phyloP scores from a whole-genome alignment of 2,329 filamentous ascomycete species.

The Coniochaeta sp. region DNA sequence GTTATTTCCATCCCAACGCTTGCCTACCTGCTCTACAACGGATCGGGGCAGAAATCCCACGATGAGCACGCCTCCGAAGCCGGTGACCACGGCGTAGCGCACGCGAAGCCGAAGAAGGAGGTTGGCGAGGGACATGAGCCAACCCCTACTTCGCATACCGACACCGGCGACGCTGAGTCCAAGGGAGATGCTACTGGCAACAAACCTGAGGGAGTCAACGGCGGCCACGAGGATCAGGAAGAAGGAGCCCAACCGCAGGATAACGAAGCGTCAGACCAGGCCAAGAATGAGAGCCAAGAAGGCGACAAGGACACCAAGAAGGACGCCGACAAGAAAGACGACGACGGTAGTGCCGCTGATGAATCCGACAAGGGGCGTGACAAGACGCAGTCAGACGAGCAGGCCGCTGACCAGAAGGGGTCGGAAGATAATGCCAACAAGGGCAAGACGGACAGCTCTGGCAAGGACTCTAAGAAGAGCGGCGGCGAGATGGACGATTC shows the following conservation, averaged over 20 bases:
- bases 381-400: not conserved
- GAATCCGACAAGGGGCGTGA: no score
- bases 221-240: not conserved
- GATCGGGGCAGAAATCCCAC: not conserved
- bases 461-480: not conserved
- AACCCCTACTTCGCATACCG: not conserved
- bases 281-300: conserved; percentile 1
- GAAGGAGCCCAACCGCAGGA: conserved; percentile 3
- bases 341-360: no score
- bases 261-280: not conserved
- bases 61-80: conserved; percentile 13
- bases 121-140: not conserved
- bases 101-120: conserved; percentile 9
- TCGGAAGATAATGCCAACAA: not conserved
- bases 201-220: no score
- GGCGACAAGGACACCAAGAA: not conserved
- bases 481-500: not conserved
- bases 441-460: not conserved
- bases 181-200: no score
- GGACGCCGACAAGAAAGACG: no score
- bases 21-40: conserved; percentile 7
- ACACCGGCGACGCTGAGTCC: conserved; percentile 2
- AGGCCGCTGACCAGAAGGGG: not conserved
- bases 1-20: conserved; percentile 9
- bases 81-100: conserved; percentile 10